These are phyloP conservation scores for Sporothrix humicola DNA, from an alignment of 2,329 filamentous ascomycete species.

Conservation along the genomic window DNA sequence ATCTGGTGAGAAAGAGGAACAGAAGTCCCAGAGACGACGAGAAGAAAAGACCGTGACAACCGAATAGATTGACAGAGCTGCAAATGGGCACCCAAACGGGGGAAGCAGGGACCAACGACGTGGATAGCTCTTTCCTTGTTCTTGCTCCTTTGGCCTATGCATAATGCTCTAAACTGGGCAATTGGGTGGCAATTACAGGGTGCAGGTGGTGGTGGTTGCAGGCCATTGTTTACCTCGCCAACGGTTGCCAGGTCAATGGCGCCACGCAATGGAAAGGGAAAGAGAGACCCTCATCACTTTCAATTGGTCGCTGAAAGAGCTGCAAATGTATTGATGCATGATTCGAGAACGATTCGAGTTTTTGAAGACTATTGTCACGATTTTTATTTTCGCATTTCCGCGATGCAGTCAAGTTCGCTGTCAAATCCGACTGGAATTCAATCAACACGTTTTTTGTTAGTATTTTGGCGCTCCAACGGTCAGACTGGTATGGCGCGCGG, in stretches of 20 bases:
- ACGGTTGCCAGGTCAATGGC: conserved; percentile 37
- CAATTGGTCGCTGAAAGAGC: neutral
- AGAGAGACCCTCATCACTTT: neutral
- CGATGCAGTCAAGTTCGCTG: neutral
- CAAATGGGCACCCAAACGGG: neutral
- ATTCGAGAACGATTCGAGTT: neutral
- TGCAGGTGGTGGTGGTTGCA: neutral
- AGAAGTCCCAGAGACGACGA: neutral
- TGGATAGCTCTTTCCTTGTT: conserved; percentile 19
- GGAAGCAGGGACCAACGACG: neutral
- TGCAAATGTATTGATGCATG: neutral
- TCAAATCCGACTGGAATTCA: conserved; percentile 22
- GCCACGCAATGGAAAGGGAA: neutral
- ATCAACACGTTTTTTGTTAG: conserved; percentile 24
- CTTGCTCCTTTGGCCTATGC: neutral
- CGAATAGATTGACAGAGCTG: neutral
- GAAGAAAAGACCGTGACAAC: neutral
- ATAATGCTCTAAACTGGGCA: conserved; percentile 18
- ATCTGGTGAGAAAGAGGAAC: neutral
- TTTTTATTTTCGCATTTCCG: neutral
- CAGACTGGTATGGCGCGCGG: conserved; percentile 32
- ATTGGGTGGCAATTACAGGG: conserved; percentile 5
- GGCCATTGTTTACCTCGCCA: conserved; percentile 35
- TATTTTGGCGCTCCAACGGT: conserved; percentile 5
- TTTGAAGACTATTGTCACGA: neutral